Conservation (phyloP, 495 filamentous ascomycete genomes). For the Neurospora discreta region DNA sequence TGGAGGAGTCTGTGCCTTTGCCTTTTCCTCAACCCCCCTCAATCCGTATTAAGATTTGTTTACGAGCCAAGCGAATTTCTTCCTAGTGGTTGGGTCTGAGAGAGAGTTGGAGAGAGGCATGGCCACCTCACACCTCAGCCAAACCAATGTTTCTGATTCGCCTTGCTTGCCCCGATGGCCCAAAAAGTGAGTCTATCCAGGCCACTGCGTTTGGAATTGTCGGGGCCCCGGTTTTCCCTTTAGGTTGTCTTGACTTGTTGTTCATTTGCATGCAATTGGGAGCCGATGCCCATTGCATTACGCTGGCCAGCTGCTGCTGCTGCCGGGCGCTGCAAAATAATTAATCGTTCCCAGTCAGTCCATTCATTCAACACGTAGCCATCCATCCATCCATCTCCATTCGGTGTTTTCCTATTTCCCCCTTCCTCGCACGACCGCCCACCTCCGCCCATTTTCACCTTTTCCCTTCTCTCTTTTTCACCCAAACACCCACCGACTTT, state of each 20-base stretch:
- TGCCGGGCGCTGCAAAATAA: slow-evolving; percentile 23
- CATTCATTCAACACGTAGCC: slow-evolving; percentile 27
- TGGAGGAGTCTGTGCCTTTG: background rate
- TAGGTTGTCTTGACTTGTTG: background rate
- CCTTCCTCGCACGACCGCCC: slow-evolving; percentile 11
- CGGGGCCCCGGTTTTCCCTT: slow-evolving; percentile 39
- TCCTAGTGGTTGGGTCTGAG: slow-evolving; percentile 28
- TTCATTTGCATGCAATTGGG: slow-evolving; percentile 3
- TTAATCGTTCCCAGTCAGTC: slow-evolving; percentile 14
- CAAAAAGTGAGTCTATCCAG: slow-evolving; percentile 6
- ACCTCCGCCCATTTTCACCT: background rate
- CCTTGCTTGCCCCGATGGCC: background rate
- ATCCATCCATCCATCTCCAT: slow-evolving; percentile 32
- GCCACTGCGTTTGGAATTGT: slow-evolving; percentile 7
- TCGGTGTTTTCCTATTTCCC: slow-evolving; percentile 3
- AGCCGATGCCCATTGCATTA: background rate
- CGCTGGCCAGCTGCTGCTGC: slow-evolving; percentile 13
- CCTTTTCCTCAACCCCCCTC: slow-evolving; percentile 1
- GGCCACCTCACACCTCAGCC: background rate
- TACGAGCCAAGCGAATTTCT: slow-evolving; percentile 49
- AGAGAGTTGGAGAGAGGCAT: background rate
- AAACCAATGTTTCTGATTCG: background rate
- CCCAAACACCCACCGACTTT: slow-evolving; percentile 40
- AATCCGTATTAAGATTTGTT: slow-evolving; percentile 16
- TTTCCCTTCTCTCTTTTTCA: slow-evolving; percentile 19